Percentiles rank a stretch among this genome's conserved stretches.
These are phyloP conservation scores for Blastobotrys buckinghamii DNA, from an alignment of 1,139 yeast genomes.

Conservation along the genomic window DNA sequence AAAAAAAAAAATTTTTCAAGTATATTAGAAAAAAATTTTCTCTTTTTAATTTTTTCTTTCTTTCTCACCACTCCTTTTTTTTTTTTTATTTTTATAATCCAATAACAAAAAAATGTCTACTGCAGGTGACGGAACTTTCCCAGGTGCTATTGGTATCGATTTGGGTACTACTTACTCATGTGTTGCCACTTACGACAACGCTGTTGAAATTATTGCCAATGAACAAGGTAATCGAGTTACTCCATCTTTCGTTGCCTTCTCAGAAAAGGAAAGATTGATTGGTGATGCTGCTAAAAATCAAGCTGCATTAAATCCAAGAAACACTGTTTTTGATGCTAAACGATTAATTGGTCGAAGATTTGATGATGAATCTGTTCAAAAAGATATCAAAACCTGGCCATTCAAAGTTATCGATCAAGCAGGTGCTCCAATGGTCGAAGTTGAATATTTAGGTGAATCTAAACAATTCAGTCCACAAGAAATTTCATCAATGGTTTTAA, in stretches of 20 bases:
- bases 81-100: conserved; percentile 8
- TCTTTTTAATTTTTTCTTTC: conserved; percentile 5
- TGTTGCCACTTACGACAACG: conserved; percentile 80
- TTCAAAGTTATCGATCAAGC: conserved; percentile 82
- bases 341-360: conserved; percentile 96
- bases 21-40: background rate
- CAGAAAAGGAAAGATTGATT: conserved; percentile 93
- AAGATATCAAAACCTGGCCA: conserved; percentile 96
- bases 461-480: conserved; percentile 97
- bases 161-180: conserved; percentile 89
- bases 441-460: conserved; percentile 88
- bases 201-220: conserved; percentile 88
- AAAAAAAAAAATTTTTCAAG: too few relatives aligned
- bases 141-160: conserved; percentile 99
- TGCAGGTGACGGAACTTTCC: conserved; percentile 86
- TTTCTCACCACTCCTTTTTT: conserved; percentile 11
- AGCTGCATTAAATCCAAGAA: conserved; percentile 94
- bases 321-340: conserved; percentile 97
- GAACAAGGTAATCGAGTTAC: conserved; percentile 99
- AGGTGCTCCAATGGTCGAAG: conserved; percentile 90
- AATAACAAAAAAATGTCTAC: conserved; percentile 19
- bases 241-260: conserved; percentile 97
- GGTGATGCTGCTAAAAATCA: conserved; percentile 99
- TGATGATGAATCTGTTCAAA: conserved; percentile 86
- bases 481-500: conserved; percentile 91